Conservation (phyloP, 1,284 basidiomycete species). For the Heterobasidion occidentale region DNA sequence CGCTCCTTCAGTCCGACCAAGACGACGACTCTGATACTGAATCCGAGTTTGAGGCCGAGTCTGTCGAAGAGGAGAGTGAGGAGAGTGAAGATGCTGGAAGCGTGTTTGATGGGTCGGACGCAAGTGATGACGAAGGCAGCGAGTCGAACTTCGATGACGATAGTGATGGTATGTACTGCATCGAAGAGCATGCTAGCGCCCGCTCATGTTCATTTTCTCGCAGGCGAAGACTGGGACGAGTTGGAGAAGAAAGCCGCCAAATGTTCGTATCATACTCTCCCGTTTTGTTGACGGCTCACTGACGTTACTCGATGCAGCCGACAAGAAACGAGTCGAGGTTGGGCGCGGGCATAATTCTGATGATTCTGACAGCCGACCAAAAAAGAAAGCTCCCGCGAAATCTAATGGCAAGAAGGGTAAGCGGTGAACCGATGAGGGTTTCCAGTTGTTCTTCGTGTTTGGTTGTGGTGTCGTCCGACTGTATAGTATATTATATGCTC, state of each 20-base stretch:
- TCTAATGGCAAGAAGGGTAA: constrained; percentile 26
- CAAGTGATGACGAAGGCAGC: constrained; percentile 58
- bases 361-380: constrained; percentile 50
- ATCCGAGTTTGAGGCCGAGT: constrained; percentile 72
- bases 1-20: constrained; percentile 45
- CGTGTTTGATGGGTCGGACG: constrained; percentile 52
- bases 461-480: neutral
- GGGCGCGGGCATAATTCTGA: constrained; percentile 52
- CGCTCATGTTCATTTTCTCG: constrained; percentile 7
- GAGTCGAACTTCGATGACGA: constrained; percentile 64
- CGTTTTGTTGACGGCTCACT: neutral
- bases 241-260: constrained; percentile 86
- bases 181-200: neutral
- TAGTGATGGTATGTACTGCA: constrained; percentile 45
- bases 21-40: constrained; percentile 68
- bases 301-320: constrained; percentile 34
- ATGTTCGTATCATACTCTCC: constrained; percentile 36
- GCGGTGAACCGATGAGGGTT: neutral
- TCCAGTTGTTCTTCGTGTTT: neutral
- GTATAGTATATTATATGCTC: neutral
- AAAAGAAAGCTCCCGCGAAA: constrained; percentile 50
- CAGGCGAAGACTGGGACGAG: constrained; percentile 93
- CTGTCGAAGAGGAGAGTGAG: constrained; percentile 33
- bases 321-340: constrained; percentile 52
- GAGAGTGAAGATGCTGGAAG: constrained; percentile 48